These are phyloP conservation scores for Cladosporium sp. DNA, from an alignment of 2,329 filamentous ascomycete genomes.

Conservation along the genomic window DNA sequence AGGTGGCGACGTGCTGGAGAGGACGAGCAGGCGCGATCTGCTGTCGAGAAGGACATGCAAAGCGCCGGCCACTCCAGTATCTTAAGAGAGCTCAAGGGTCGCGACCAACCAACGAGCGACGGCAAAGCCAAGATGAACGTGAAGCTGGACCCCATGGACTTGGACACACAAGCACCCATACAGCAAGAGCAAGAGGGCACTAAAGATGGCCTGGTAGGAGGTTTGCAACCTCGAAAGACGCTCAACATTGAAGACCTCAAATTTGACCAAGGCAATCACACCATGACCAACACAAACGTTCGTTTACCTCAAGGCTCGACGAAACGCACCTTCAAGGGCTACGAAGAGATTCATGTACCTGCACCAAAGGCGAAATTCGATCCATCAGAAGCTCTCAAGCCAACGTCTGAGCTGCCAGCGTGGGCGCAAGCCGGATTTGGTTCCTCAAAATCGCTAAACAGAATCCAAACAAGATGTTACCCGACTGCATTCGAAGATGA, in stretches of 20 bases:
- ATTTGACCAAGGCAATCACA: conserved; percentile 96
- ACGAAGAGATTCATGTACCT: conserved; percentile 96
- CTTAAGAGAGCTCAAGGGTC: conserved; percentile 79
- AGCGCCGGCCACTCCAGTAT: conserved; percentile 83
- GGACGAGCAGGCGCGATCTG: conserved; percentile 65
- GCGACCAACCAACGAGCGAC: conserved; percentile 54
- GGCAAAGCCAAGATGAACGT: conserved; percentile 65
- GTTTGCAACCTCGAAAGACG: conserved; percentile 76
- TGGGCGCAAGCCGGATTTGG: conserved; percentile 89
- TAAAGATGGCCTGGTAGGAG: conserved; percentile 70
- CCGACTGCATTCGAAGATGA: conserved; percentile 88
- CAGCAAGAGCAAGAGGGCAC: conserved; percentile 51
- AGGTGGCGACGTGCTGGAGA: conserved; percentile 78
- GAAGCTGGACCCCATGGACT: conserved; percentile 79
- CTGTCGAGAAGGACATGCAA: conserved; percentile 85
- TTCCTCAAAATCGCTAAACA: conserved; percentile 80
- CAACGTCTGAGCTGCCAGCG: conserved; percentile 82
- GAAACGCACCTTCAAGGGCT: conserved; percentile 93
- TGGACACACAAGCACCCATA: conserved; percentile 49
- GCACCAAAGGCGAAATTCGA: conserved; percentile 84
- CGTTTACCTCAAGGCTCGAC: conserved; percentile 90
- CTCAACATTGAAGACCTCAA: conserved; percentile 95
- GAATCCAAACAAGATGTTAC: conserved; percentile 91
- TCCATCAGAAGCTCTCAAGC: conserved; percentile 71
- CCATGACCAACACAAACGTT: conserved; percentile 99